Percentiles rank a stretch among this genome's conserved stretches.
Evolutionary conservation across 2,329 filamentous ascomycete genomes (phyloP).

Genomic region (Nemania sp.): DNA sequence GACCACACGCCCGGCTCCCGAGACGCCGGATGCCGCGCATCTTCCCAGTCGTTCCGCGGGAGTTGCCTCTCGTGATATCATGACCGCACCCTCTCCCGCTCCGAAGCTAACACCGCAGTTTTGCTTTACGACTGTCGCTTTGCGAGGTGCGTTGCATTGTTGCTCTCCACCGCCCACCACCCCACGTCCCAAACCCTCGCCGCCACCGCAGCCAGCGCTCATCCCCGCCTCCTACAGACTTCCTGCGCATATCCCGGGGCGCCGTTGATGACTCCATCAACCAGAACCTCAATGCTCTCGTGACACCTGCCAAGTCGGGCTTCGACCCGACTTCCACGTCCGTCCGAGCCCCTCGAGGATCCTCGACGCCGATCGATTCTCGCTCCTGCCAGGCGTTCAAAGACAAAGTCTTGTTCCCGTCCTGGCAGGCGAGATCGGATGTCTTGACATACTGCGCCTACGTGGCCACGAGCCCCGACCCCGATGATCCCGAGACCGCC

Average conservation of each 20-base stretch:
- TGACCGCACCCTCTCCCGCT: conserved; percentile 50
- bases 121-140: conserved; percentile 72
- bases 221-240: conserved; percentile 63
- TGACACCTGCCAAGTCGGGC: conserved; percentile 70
- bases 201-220: conserved; percentile 22
- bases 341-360: conserved; percentile 57
- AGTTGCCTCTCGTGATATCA: conserved; percentile 43
- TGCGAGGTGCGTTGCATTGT: conserved; percentile 66
- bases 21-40: conserved; percentile 45
- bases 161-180: not conserved
- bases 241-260: conserved; percentile 81
- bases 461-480: conserved; percentile 86
- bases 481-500: conserved; percentile 78
- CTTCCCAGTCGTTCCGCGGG: conserved; percentile 28
- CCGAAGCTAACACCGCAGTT: conserved; percentile 72
- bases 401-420: conserved; percentile 78
- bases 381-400: conserved; percentile 74
- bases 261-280: conserved; percentile 92
- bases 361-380: conserved; percentile 60
- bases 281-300: conserved; percentile 88
- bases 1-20: conserved; percentile 48
- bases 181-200: conserved; percentile 22
- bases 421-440: conserved; percentile 82
- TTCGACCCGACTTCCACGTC: conserved; percentile 84
- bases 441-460: conserved; percentile 87